Evolutionary conservation across 148 eudicot species (phyloP).

Genomic region (Chenopodium berlandieri): DNA sequence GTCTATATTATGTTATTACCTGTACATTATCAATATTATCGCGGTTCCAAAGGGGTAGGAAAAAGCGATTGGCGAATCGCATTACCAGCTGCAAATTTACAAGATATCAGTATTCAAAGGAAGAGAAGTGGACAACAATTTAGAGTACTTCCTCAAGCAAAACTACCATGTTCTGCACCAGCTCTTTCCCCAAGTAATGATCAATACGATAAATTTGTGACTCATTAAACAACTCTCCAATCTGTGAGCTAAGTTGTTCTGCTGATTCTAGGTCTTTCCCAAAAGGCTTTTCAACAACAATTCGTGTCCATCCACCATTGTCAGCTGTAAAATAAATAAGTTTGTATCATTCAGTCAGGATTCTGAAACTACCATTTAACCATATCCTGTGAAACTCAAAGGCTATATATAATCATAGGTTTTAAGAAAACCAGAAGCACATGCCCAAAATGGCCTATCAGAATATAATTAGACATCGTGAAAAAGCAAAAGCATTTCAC

Average conservation of each 20-base stretch:
- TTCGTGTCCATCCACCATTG: conserved; percentile 93
- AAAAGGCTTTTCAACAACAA: conserved; percentile 95
- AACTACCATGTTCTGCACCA: conserved; percentile 94
- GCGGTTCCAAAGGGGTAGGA: conserved; percentile 91
- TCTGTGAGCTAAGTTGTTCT: conserved; percentile 83
- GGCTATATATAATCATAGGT: background rate
- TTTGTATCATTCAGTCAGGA: background rate
- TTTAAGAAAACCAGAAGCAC: background rate
- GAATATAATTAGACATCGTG: background rate
- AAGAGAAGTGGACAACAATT: background rate
- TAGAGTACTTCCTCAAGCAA: conserved; percentile 13
- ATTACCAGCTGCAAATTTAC: conserved; percentile 73
- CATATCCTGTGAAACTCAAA: background rate
- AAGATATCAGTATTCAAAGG: conserved; percentile 6
- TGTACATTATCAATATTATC: conserved; percentile 89
- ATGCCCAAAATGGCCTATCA: background rate
- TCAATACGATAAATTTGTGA: conserved; percentile 93
- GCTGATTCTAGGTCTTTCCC: conserved; percentile 88
- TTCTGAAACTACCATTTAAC: background rate
- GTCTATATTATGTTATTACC: conserved; percentile 60
- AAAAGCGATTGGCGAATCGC: conserved; percentile 93
- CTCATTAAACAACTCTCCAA: conserved; percentile 87
- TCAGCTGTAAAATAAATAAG: conserved; percentile 54
- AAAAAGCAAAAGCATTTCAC: background rate
- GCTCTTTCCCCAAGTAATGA: conserved; percentile 95